phyloP scores from a whole-genome alignment of 129 eudicot species.

The Chrysanthemum lavandulifolium region DNA sequence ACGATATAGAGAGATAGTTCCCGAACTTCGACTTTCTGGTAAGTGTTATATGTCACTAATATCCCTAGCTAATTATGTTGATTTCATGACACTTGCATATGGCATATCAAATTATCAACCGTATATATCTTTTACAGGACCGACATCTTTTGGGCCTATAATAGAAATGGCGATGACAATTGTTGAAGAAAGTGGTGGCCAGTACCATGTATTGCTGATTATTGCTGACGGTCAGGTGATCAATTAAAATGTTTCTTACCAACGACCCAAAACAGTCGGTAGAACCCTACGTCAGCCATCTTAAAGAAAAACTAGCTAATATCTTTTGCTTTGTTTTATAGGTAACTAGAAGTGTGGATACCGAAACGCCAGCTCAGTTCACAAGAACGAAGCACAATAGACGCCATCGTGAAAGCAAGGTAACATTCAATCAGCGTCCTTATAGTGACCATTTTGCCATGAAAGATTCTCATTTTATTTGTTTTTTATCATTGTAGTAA shows the following conservation, averaged over 20 bases:
- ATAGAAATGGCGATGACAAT: constrained; percentile 67
- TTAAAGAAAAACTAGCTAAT: too few relatives aligned
- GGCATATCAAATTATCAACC: neutral
- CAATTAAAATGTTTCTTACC: neutral
- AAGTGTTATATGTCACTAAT: neutral
- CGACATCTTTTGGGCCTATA: constrained; percentile 80
- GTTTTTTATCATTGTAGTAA: constrained; percentile 36
- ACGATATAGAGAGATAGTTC: constrained; percentile 69
- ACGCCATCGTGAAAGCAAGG: constrained; percentile 89
- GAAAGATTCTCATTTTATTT: neutral
- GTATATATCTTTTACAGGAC: constrained; percentile 33
- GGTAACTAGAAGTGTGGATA: constrained; percentile 74
- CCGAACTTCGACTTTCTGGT: constrained; percentile 71
- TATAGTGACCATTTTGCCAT: neutral
- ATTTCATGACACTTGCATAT: neutral
- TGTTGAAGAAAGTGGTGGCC: constrained; percentile 77
- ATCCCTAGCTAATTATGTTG: neutral
- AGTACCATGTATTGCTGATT: constrained; percentile 71
- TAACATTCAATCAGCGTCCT: constrained; percentile 8
- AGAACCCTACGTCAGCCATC: neutral
- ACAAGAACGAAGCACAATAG: constrained; percentile 71
- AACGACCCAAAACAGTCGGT: neutral
- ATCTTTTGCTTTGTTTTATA: constrained; percentile 6
- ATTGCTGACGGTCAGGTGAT: constrained; percentile 83
- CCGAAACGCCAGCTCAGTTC: constrained; percentile 43